Conservation (phyloP, 1,284 basidiomycete genomes). For the Sporisorium sorghi region DNA sequence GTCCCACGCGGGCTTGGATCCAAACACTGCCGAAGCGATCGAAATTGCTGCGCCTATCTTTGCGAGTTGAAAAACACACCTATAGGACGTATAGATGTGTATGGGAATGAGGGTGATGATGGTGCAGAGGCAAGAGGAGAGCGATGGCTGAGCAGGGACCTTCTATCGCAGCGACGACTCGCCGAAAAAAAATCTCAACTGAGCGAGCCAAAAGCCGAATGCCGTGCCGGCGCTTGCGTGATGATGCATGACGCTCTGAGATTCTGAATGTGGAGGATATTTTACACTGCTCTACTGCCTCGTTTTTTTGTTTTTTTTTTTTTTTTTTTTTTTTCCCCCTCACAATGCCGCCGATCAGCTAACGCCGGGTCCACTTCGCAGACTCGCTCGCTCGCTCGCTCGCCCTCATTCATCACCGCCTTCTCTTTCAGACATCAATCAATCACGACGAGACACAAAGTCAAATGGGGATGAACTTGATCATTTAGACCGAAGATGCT, state of each 20-base stretch:
- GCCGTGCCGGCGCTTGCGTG: background rate
- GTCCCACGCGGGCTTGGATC: constrained; percentile 10
- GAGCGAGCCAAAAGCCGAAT: background rate
- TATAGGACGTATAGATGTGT: constrained; percentile 1
- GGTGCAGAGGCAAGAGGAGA: background rate
- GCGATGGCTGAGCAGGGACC: background rate
- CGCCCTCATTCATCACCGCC: no score
- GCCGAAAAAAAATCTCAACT: background rate
- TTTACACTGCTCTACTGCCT: constrained; percentile 15
- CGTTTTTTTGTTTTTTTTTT: no score
- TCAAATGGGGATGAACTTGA: background rate
- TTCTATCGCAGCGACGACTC: no score
- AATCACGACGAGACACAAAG: no score
- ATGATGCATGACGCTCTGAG: no score
- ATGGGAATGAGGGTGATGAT: background rate
- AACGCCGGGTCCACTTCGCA: background rate
- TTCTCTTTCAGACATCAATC: no score
- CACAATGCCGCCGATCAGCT: constrained; percentile 1
- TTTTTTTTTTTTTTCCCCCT: no score
- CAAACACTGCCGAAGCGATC: constrained; percentile 8
- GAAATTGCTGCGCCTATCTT: constrained; percentile 48
- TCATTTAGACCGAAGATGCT: background rate
- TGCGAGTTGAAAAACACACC: constrained; percentile 1
- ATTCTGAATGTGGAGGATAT: background rate
- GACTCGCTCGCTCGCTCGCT: no score